Evolutionary conservation across 306 rosid species (phyloP).

Genomic region (Gastrolobium villosum): DNA sequence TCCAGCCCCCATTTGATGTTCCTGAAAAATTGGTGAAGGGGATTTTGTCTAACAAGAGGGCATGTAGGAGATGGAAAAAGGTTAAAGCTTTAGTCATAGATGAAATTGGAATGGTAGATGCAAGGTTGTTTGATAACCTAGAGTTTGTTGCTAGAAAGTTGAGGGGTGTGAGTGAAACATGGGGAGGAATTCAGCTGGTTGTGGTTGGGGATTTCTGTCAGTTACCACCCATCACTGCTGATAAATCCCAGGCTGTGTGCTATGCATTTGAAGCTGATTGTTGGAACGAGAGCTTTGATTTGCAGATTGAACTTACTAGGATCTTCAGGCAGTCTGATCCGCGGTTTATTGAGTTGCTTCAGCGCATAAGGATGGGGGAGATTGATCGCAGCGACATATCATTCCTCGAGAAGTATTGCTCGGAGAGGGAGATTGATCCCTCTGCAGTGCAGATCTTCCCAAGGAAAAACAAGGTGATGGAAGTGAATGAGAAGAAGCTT

Average conservation of each 20-base stretch:
- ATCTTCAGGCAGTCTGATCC: conserved; percentile 67
- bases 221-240: conserved; percentile 55
- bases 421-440: conserved; percentile 44
- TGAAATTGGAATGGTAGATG: conserved; percentile 69
- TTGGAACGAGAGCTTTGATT: conserved; percentile 64
- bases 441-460: conserved; percentile 63
- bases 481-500: conserved; percentile 58
- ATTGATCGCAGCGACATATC: conserved; percentile 40
- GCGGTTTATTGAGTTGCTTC: conserved; percentile 59
- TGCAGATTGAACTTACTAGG: conserved; percentile 55
- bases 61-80: conserved; percentile 54
- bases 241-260: neutral
- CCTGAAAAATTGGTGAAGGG: conserved; percentile 24
- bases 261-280: conserved; percentile 71
- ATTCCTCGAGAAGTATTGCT: conserved; percentile 49
- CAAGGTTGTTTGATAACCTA: conserved; percentile 54
- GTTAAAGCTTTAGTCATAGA: conserved; percentile 66
- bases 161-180: conserved; percentile 31
- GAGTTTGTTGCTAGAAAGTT: conserved; percentile 53
- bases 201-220: conserved; percentile 77
- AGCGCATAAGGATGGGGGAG: conserved; percentile 64
- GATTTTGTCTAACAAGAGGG: conserved; percentile 32
- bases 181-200: conserved; percentile 81
- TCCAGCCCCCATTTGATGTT: conserved; percentile 1
- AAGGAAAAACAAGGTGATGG: conserved; percentile 49